Conservation (phyloP, 805 yeast species). For the Saccharomycopsis schoenii region DNA sequence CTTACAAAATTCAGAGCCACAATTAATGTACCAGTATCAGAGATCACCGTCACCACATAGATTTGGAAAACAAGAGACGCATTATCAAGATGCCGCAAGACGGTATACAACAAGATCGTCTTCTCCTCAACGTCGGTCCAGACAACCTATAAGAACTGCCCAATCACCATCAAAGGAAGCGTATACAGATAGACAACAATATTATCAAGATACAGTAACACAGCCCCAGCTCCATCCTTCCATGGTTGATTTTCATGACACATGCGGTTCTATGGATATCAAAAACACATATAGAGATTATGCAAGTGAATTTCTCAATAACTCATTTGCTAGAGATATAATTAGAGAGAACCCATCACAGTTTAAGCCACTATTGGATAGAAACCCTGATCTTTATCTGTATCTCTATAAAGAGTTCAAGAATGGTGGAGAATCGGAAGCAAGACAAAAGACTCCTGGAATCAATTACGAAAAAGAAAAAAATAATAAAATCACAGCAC, state of each 20-base stretch:
- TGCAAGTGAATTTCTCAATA: neutral
- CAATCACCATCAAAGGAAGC: neutral
- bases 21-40: neutral
- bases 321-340: slow-evolving; percentile 11
- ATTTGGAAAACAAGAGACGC: neutral
- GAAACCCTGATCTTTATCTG: slow-evolving; percentile 17
- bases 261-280: neutral
- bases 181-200: neutral
- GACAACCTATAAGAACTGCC: neutral
- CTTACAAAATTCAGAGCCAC: neutral
- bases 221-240: neutral
- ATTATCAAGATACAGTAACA: neutral
- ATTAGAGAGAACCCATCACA: slow-evolving; percentile 15
- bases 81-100: neutral
- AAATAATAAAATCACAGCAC: neutral
- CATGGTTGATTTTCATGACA: no score
- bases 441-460: neutral
- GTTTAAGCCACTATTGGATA: slow-evolving; percentile 10
- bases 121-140: neutral
- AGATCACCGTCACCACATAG: neutral
- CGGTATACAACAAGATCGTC: neutral
- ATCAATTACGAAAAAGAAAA: neutral
- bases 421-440: neutral
- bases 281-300: neutral
- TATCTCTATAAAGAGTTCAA: slow-evolving; percentile 3